Evolutionary conservation across 768 basidiomycete species (phyloP).

Genomic region (Suillus brevipes): DNA sequence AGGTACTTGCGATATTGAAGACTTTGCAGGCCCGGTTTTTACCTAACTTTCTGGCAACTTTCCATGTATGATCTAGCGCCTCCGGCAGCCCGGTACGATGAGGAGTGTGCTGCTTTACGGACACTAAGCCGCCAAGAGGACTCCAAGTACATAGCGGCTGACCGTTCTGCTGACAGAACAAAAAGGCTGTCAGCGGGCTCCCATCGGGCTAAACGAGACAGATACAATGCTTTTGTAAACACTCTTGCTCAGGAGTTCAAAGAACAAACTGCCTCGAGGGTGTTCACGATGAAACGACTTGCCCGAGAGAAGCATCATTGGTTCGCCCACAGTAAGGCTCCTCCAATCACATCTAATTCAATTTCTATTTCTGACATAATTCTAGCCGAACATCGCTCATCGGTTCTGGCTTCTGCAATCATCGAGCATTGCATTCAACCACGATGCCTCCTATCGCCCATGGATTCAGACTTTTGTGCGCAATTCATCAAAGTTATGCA

Average conservation of each 20-base stretch:
- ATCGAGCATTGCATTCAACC: slow-evolving; percentile 94
- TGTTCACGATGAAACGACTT: slow-evolving; percentile 75
- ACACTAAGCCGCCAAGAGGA: slow-evolving; percentile 71
- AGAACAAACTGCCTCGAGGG: slow-evolving; percentile 69
- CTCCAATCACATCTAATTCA: slow-evolving; percentile 1
- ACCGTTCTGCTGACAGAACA: slow-evolving; percentile 66
- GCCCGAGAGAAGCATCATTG: slow-evolving; percentile 78
- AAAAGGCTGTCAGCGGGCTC: slow-evolving; percentile 56
- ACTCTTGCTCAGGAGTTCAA: slow-evolving; percentile 69
- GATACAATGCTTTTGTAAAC: slow-evolving; percentile 61
- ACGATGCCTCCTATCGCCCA: slow-evolving; percentile 88
- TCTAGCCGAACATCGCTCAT: slow-evolving; percentile 38
- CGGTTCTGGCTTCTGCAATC: slow-evolving; percentile 56
- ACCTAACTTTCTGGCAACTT: slow-evolving; percentile 95
- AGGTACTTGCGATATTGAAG: slow-evolving; percentile 12
- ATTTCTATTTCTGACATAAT: neutral
- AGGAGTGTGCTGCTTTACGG: slow-evolving; percentile 64
- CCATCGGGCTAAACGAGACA: slow-evolving; percentile 64
- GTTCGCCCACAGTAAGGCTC: slow-evolving; percentile 63
- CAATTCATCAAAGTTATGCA: slow-evolving; percentile 90
- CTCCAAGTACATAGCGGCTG: slow-evolving; percentile 58
- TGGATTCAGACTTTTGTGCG: slow-evolving; percentile 94
- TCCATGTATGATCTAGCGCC: slow-evolving; percentile 87
- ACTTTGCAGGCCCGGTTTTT: slow-evolving; percentile 79
- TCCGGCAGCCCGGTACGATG: slow-evolving; percentile 75